phyloP scores from a whole-genome alignment of 2,329 filamentous ascomycete species.

The Pseudogymnoascus sp. region DNA sequence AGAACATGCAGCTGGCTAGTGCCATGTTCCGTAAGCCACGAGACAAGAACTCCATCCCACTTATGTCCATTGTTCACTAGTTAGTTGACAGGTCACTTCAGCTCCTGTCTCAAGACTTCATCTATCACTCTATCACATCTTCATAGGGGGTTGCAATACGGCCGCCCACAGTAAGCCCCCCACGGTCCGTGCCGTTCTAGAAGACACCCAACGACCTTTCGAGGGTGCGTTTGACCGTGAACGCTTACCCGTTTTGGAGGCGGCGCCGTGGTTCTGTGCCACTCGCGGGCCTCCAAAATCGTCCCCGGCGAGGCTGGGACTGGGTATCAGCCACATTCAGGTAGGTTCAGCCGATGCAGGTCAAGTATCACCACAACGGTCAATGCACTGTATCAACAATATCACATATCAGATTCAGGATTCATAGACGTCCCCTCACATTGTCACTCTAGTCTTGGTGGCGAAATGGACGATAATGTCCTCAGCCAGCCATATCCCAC shows the following conservation, averaged over 20 bases:
- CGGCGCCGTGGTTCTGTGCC: background rate
- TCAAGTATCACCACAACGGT: background rate
- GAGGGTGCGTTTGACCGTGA: background rate
- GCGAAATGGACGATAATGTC: background rate
- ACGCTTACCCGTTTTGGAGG: background rate
- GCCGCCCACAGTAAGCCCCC: background rate
- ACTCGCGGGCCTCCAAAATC: background rate
- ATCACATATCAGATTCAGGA: background rate
- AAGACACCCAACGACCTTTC: background rate
- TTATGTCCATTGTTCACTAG: background rate
- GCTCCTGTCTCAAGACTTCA: background rate
- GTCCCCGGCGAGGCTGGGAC: background rate
- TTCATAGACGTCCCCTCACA: background rate
- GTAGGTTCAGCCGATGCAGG: background rate
- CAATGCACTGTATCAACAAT: background rate
- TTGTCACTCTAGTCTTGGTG: background rate
- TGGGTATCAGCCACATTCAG: conserved; percentile 2
- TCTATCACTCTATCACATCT: background rate
- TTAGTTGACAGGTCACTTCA: background rate
- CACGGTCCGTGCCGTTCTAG: conserved; percentile 2
- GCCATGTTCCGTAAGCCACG: background rate
- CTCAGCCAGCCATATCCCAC: background rate
- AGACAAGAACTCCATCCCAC: background rate
- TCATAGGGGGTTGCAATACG: background rate
- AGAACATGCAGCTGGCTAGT: background rate